phyloP scores from a whole-genome alignment of 345 rosid genomes.

The Rubroshorea leprosula region DNA sequence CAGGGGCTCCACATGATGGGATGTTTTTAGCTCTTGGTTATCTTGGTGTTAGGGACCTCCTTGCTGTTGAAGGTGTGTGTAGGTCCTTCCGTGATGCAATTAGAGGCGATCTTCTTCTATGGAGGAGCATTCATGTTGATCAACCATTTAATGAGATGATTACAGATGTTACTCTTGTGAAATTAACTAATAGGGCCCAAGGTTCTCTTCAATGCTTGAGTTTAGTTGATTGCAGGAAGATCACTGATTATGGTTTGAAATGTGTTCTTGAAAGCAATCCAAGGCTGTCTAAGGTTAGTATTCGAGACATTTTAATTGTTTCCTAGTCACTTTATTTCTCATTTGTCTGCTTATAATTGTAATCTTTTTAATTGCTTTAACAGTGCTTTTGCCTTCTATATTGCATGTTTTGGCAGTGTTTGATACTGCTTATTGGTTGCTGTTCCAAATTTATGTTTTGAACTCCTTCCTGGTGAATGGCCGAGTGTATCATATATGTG shows the following conservation, averaged over 20 bases:
- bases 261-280: slow-evolving; percentile 14
- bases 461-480: too few species aligned
- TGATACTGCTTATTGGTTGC: too few species aligned
- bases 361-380: too few species aligned
- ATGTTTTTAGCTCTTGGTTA: slow-evolving; percentile 14
- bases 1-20: slow-evolving; percentile 14
- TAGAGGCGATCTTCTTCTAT: slow-evolving; percentile 16
- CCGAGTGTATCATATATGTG: too few species aligned
- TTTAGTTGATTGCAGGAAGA: slow-evolving; percentile 12
- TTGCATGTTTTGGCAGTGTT: too few species aligned
- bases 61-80: slow-evolving; percentile 14
- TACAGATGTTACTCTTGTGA: slow-evolving; percentile 15
- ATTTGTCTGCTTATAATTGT: not conserved
- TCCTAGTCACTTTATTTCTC: too few species aligned
- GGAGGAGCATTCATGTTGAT: slow-evolving; percentile 15
- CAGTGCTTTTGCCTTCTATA: too few species aligned
- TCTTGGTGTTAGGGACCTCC: slow-evolving; percentile 18
- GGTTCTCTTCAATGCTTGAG: slow-evolving; percentile 17
- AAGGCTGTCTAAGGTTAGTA: slow-evolving; percentile 15
- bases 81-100: slow-evolving; percentile 6
- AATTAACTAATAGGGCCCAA: slow-evolving; percentile 17
- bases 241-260: slow-evolving; percentile 17
- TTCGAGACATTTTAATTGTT: not conserved
- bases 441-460: too few species aligned
- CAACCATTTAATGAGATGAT: slow-evolving; percentile 8